Conservation (phyloP, 352 stramenopile species). For the Pythium aquatile region DNA sequence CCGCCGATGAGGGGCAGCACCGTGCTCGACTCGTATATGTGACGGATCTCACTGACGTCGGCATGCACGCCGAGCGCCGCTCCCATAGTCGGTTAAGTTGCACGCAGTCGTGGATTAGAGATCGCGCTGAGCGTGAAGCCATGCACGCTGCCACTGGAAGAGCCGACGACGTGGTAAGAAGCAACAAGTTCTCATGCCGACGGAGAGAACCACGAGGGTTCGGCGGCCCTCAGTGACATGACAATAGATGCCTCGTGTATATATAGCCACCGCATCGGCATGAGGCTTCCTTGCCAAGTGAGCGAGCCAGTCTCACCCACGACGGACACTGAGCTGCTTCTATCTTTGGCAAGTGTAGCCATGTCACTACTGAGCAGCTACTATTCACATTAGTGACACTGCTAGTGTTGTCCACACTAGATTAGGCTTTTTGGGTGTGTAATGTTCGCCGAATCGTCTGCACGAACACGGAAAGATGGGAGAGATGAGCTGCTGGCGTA, state of each 20-base stretch:
- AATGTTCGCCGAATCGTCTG: constrained; percentile 6
- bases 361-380: not conserved
- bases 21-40: constrained; percentile 56
- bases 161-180: constrained; percentile 1
- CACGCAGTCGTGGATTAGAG: constrained; percentile 2
- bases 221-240: not conserved
- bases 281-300: not conserved
- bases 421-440: not conserved
- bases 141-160: constrained; percentile 10
- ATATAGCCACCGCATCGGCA: not conserved
- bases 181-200: not conserved
- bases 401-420: not conserved
- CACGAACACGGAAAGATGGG: not conserved
- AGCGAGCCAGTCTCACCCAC: too few relatives aligned
- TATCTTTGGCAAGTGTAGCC: not conserved
- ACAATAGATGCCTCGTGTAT: not conserved
- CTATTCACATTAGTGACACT: not conserved
- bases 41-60: constrained; percentile 37
- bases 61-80: constrained; percentile 43
- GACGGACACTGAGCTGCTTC: not conserved
- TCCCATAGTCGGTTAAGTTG: constrained; percentile 41
- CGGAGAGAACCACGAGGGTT: not conserved
- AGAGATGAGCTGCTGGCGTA: constrained; percentile 11
- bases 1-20: constrained; percentile 62
- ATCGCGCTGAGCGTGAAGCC: not conserved